Conservation (phyloP, 139 green algal species). For the Diplosphaera chodatii region DNA sequence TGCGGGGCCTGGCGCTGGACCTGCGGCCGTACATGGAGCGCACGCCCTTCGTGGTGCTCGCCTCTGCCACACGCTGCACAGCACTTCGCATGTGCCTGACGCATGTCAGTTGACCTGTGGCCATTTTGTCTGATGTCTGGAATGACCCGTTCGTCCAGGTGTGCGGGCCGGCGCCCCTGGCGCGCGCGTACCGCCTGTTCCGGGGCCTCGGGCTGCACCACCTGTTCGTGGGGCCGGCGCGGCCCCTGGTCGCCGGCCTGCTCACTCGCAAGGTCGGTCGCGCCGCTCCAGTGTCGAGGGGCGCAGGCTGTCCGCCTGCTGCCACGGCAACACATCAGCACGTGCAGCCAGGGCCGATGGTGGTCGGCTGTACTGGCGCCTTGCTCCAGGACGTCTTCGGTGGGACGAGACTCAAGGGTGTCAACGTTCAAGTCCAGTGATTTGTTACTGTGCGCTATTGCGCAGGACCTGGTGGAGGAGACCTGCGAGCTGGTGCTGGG, state of each 20-base stretch:
- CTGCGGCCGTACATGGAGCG: slow-evolving; percentile 56
- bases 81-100: too few species aligned
- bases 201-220: slow-evolving; percentile 75
- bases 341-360: too few species aligned
- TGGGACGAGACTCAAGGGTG: too few species aligned
- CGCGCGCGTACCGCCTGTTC: slow-evolving; percentile 74
- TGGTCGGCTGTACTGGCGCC: too few species aligned
- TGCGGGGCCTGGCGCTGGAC: slow-evolving; percentile 28
- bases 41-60: slow-evolving; percentile 48
- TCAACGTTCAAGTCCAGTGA: not conserved
- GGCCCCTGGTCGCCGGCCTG: slow-evolving; percentile 63
- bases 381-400: too few species aligned
- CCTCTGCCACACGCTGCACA: too few species aligned
- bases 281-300: slow-evolving; percentile 47
- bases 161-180: slow-evolving; percentile 24
- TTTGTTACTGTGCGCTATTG: not conserved
- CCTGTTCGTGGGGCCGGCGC: slow-evolving; percentile 53
- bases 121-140: too few species aligned
- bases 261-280: slow-evolving; percentile 74
- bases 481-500: slow-evolving; percentile 40
- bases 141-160: too few species aligned
- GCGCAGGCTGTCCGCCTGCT: too few species aligned
- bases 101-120: too few species aligned
- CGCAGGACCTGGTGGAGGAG: slow-evolving; percentile 50
- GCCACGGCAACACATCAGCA: too few species aligned